A percentile compares a stretch with the other conserved stretches of the same genome.
phyloP scores from a whole-genome alignment of 495 filamentous ascomycete species.

The Cetradonia linearis region DNA sequence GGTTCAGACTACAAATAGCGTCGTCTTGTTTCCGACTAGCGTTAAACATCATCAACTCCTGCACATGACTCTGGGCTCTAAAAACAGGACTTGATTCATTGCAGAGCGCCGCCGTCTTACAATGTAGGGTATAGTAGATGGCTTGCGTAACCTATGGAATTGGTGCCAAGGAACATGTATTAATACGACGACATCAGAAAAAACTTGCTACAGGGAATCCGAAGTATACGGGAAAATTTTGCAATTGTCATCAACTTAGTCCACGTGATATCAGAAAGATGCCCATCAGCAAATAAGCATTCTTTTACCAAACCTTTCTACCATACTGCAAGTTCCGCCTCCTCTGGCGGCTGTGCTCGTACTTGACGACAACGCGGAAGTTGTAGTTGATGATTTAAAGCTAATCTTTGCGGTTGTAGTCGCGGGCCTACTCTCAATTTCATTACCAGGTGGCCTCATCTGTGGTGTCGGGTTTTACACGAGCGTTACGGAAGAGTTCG shows the following conservation, averaged over 20 bases:
- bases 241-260: not conserved
- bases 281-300: not conserved
- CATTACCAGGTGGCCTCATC: not conserved
- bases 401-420: not conserved
- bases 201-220: too few species aligned
- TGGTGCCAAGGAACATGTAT: too few species aligned
- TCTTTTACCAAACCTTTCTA: not conserved
- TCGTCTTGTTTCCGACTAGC: too few species aligned
- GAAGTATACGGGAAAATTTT: not conserved
- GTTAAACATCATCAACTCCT: too few species aligned
- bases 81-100: too few species aligned
- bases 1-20: too few species aligned
- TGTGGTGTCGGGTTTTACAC: not conserved
- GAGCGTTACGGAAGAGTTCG: not conserved
- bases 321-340: not conserved
- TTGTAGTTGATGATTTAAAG: not conserved
- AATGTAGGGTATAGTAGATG: too few species aligned
- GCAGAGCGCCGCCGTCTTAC: too few species aligned
- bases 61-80: too few species aligned
- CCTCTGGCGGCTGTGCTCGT: not conserved
- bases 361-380: not conserved
- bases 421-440: not conserved
- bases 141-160: too few species aligned
- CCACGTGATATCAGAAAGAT: not conserved
- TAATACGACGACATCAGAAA: too few species aligned